These are phyloP conservation scores for Isoetes taiwanensis DNA, from an alignment of 75 land plant species.

Conservation along the genomic window DNA sequence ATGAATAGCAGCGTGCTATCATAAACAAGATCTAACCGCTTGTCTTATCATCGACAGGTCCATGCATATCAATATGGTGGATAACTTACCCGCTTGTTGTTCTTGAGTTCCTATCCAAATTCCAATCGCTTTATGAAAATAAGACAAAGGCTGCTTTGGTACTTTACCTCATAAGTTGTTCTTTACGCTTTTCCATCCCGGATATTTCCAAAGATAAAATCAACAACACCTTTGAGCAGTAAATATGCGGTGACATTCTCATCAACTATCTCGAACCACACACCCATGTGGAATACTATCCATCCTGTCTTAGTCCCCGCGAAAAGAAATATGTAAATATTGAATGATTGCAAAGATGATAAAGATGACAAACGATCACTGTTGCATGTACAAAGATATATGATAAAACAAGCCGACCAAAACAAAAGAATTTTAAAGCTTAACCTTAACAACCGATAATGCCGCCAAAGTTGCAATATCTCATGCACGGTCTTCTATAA, in stretches of 20 bases:
- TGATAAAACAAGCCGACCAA: not conserved
- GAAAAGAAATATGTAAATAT: no score
- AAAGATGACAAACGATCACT: not conserved
- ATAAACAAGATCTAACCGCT: no score
- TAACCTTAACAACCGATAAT: slow-evolving; percentile 53
- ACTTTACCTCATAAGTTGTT: slow-evolving; percentile 39
- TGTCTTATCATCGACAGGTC: no score
- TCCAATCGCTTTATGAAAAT: no score
- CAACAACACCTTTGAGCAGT: slow-evolving; percentile 40
- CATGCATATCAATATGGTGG: no score
- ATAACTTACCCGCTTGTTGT: no score
- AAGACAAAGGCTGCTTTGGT: no score
- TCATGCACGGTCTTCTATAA: slow-evolving; percentile 21
- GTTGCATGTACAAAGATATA: not conserved
- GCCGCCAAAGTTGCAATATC: slow-evolving; percentile 65
- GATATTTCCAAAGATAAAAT: slow-evolving; percentile 40
- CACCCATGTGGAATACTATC: slow-evolving; percentile 45
- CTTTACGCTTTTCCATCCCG: slow-evolving; percentile 47
- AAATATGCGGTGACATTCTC: slow-evolving; percentile 58
- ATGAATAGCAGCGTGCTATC: no score
- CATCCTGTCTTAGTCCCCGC: no score
- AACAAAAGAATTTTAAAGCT: not conserved
- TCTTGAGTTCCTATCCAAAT: no score
- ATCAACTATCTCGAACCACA: slow-evolving; percentile 54
- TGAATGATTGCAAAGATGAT: not conserved